Percentiles rank a stretch among this genome's conserved stretches.
Evolutionary conservation across 2,329 filamentous ascomycete species (phyloP).

Genomic region (Phaeosphaeriaceae sp.): DNA sequence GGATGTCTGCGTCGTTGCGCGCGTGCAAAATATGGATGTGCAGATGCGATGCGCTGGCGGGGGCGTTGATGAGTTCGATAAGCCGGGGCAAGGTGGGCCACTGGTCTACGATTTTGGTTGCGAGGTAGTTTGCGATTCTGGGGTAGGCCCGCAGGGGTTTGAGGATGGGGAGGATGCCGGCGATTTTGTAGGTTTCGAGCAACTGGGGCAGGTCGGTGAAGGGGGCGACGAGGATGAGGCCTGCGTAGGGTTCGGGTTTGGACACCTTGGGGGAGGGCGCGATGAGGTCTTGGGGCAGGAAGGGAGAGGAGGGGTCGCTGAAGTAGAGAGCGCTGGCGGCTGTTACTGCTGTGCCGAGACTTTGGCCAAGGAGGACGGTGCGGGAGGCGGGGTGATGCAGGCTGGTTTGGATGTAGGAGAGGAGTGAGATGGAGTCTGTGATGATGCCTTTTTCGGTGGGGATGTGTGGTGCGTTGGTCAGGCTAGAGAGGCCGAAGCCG

Average conservation of each 20-base stretch:
- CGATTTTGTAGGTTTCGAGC: constrained; percentile 77
- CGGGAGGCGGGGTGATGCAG: constrained; percentile 71
- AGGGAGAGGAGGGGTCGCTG: constrained; percentile 46
- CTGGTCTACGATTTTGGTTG: constrained; percentile 73
- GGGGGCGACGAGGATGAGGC: constrained; percentile 78
- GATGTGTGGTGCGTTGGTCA: constrained; percentile 53
- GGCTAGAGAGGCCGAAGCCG: constrained; percentile 82
- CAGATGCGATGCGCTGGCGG: constrained; percentile 38
- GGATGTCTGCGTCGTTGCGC: constrained; percentile 81
- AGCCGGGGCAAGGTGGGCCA: constrained; percentile 79
- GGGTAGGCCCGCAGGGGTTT: constrained; percentile 75
- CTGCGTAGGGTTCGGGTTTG: constrained; percentile 61
- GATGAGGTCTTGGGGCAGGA: constrained; percentile 25
- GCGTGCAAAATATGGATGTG: constrained; percentile 76
- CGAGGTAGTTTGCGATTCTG: constrained; percentile 66
- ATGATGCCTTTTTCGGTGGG: constrained; percentile 85
- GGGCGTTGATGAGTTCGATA: constrained; percentile 57
- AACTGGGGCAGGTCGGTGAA: constrained; percentile 79
- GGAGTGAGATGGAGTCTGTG: constrained; percentile 74
- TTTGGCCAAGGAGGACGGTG: constrained; percentile 85
- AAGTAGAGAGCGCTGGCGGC: constrained; percentile 77
- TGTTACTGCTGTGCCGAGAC: constrained; percentile 84
- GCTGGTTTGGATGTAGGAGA: constrained; percentile 73
- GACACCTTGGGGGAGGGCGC: constrained; percentile 33
- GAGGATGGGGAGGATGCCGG: constrained; percentile 80